phyloP scores from a whole-genome alignment of 1,284 basidiomycete genomes.

The Puccinia hordei region DNA sequence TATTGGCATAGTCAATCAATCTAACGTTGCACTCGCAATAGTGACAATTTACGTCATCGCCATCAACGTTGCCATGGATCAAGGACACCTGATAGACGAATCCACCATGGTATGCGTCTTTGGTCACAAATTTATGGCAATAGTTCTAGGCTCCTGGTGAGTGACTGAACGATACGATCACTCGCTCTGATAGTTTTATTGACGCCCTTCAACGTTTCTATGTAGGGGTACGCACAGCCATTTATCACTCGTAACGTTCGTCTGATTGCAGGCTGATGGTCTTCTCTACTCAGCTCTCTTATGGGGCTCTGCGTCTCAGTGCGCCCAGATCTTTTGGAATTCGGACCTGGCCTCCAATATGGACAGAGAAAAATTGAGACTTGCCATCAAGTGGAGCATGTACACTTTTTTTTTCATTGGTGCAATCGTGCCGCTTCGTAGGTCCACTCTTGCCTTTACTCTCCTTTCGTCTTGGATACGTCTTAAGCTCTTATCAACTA shows the following conservation, averaged over 20 bases:
- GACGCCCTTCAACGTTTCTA: neutral
- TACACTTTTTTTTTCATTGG: neutral
- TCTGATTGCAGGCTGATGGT: neutral
- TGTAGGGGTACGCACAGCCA: neutral
- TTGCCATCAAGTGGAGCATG: constrained; percentile 2
- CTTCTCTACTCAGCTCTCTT: constrained; percentile 8
- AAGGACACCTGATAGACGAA: neutral
- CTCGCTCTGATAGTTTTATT: neutral
- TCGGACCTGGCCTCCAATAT: constrained; percentile 5
- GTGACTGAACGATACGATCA: neutral
- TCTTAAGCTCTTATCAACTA: neutral
- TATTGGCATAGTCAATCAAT: neutral
- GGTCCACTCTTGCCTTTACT: neutral
- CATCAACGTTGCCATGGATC: neutral
- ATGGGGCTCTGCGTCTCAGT: constrained; percentile 17
- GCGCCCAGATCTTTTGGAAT: constrained; percentile 14
- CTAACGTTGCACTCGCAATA: neutral
- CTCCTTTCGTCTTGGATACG: no score
- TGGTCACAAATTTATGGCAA: constrained; percentile 14
- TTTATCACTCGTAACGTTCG: neutral
- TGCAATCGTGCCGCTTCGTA: neutral
- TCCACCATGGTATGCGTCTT: neutral
- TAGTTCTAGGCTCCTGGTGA: constrained; percentile 13
- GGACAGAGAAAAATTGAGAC: constrained; percentile 1
- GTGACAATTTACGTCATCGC: constrained; percentile 11